Percentiles rank a stretch among this genome's conserved stretches.
These are phyloP conservation scores for Dicorynia guianensis DNA, from an alignment of 306 rosid species.

Conservation along the genomic window DNA sequence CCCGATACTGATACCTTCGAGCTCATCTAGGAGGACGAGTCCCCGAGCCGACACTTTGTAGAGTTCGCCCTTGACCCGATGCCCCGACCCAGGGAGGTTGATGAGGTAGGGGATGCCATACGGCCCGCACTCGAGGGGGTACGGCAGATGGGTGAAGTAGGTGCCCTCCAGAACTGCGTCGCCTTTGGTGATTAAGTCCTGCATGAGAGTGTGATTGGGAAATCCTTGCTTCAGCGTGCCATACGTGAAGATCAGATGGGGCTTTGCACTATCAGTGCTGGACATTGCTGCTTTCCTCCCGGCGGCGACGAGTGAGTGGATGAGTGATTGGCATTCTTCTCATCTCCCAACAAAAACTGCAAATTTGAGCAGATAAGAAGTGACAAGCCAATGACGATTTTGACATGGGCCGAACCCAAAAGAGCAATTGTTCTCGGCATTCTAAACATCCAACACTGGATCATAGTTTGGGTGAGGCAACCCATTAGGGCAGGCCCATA, in stretches of 20 bases:
- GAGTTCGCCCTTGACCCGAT: conserved; percentile 63
- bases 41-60: conserved; percentile 58
- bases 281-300: neutral
- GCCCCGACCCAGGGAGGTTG: conserved; percentile 62
- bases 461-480: too few species aligned
- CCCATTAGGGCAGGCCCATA: too few species aligned
- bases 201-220: conserved; percentile 54
- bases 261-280: conserved; percentile 6
- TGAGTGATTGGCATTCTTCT: too few species aligned
- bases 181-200: conserved; percentile 46
- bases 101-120: conserved; percentile 74
- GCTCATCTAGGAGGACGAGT: conserved; percentile 56
- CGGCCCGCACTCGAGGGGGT: conserved; percentile 72
- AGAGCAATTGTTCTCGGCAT: too few species aligned
- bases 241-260: conserved; percentile 57
- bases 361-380: too few species aligned
- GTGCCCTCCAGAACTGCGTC: conserved; percentile 56
- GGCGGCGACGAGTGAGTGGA: too few species aligned
- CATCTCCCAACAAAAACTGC: too few species aligned
- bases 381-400: too few species aligned
- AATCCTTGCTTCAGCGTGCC: conserved; percentile 75
- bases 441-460: too few species aligned
- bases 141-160: conserved; percentile 34
- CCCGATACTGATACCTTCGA: conserved; percentile 55
- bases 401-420: too few species aligned